Conservation (phyloP, 2,329 filamentous ascomycete species). For the Bipolaris gigantea region DNA sequence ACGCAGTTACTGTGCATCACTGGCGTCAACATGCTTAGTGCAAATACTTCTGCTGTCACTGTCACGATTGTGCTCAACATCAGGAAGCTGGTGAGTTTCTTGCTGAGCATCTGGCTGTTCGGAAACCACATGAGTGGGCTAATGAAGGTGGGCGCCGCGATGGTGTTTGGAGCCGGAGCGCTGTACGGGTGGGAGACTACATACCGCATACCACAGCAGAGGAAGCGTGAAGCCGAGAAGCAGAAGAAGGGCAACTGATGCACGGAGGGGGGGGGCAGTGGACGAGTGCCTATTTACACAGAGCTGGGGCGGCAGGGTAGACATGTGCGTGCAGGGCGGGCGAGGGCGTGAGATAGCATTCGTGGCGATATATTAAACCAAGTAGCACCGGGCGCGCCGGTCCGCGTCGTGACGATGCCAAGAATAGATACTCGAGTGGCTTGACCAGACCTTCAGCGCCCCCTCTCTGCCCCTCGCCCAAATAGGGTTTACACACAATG, state of each 20-base stretch:
- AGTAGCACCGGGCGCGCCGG: constrained; percentile 2
- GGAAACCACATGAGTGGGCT: constrained; percentile 77
- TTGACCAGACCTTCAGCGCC: not conserved
- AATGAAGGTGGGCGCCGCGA: constrained; percentile 76
- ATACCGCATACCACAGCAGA: constrained; percentile 49
- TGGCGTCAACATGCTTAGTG: constrained; percentile 90
- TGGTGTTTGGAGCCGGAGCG: constrained; percentile 90
- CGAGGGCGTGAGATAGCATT: not conserved
- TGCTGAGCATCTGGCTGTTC: constrained; percentile 92
- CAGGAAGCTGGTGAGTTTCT: constrained; percentile 85
- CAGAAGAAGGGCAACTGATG: constrained; percentile 33
- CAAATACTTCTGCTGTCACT: constrained; percentile 85
- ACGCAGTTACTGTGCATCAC: constrained; percentile 96
- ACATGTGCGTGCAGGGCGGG: not conserved
- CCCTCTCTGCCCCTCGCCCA: constrained; percentile 5
- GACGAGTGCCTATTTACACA: not conserved
- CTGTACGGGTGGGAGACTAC: constrained; percentile 79
- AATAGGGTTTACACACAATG: not conserved
- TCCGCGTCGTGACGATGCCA: not conserved
- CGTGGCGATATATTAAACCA: not conserved
- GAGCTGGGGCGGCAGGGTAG: not conserved
- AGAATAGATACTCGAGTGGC: constrained; percentile 3
- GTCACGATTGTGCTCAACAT: constrained; percentile 97
- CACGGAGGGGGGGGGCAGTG: not conserved
- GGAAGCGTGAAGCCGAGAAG: constrained; percentile 30